A percentile compares a stretch with the other conserved stretches of the same genome.
Conservation (phyloP, 192 early-diverging fungal species). For the Anaeromyces robustus region DNA sequence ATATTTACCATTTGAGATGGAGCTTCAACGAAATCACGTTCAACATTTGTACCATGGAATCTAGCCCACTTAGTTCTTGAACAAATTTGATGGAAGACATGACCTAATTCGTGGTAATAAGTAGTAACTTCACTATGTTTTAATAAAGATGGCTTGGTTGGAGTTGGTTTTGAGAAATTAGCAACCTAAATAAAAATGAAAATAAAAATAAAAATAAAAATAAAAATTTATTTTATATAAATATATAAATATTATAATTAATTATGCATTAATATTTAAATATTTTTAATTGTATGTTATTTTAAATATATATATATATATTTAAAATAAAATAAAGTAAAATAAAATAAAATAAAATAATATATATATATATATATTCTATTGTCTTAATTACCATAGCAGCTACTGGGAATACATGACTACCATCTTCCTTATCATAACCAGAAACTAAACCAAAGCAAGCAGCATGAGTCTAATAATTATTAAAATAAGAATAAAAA, state of each 20-base stretch:
- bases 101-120: slow-evolving; percentile 74
- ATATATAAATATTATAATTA: background rate
- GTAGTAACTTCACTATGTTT: slow-evolving; percentile 70
- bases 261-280: no score
- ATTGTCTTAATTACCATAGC: slow-evolving; percentile 67
- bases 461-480: slow-evolving; percentile 47
- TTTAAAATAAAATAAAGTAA: no score
- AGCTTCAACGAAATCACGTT: slow-evolving; percentile 77
- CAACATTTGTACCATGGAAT: slow-evolving; percentile 61
- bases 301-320: no score
- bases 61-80: slow-evolving; percentile 54
- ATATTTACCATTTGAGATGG: slow-evolving; percentile 64
- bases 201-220: no score
- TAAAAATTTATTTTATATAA: no score
- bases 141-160: slow-evolving; percentile 50
- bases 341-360: no score
- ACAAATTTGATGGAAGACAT: slow-evolving; percentile 28
- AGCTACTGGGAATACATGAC: slow-evolving; percentile 40
- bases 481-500: background rate
- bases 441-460: slow-evolving; percentile 60
- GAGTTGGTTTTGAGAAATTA: slow-evolving; percentile 17
- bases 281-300: slow-evolving; percentile 17
- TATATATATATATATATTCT: no score
- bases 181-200: no score
- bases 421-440: slow-evolving; percentile 31